Percentiles rank a stretch among this genome's conserved stretches.
Evolutionary conservation across 495 filamentous ascomycete genomes (phyloP).

Genomic region (Penicillium desertorum): DNA sequence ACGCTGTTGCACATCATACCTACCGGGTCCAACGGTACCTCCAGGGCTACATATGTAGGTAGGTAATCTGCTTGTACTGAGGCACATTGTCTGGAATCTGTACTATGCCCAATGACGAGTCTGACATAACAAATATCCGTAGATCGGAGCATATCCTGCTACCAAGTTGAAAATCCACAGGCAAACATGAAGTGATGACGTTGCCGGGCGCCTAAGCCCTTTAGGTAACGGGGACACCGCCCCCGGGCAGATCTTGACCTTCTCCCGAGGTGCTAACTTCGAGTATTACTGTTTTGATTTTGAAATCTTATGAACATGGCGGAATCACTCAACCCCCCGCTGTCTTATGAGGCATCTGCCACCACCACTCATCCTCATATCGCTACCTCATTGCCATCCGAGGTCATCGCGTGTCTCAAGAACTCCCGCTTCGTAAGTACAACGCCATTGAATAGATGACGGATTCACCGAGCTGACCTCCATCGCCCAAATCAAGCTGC

Average conservation of each 20-base stretch:
- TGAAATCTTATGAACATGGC: constrained; percentile 34
- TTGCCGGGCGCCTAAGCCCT: background rate
- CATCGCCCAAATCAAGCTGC: constrained; percentile 60
- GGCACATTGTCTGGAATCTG: background rate
- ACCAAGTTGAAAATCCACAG: background rate
- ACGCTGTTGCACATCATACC: background rate
- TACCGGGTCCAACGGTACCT: too few relatives aligned
- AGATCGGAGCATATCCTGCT: background rate
- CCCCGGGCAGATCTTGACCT: constrained; percentile 11
- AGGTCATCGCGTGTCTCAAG: constrained; percentile 87
- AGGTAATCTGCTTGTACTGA: background rate
- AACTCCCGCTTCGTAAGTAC: constrained; percentile 88
- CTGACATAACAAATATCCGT: background rate
- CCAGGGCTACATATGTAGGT: too few relatives aligned
- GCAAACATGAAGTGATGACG: constrained; percentile 2
- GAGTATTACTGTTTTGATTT: constrained; percentile 1
- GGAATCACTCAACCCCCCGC: constrained; percentile 52
- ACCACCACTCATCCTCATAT: constrained; percentile 68
- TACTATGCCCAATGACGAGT: background rate
- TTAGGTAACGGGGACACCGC: constrained; percentile 9
- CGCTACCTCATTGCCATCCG: constrained; percentile 67
- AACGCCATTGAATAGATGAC: background rate
- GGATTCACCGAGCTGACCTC: constrained; percentile 4
- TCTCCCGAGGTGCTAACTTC: background rate
- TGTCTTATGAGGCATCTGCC: constrained; percentile 73